Evolutionary conservation across 768 basidiomycete species (phyloP).

Genomic region (Austroboletus festivus): DNA sequence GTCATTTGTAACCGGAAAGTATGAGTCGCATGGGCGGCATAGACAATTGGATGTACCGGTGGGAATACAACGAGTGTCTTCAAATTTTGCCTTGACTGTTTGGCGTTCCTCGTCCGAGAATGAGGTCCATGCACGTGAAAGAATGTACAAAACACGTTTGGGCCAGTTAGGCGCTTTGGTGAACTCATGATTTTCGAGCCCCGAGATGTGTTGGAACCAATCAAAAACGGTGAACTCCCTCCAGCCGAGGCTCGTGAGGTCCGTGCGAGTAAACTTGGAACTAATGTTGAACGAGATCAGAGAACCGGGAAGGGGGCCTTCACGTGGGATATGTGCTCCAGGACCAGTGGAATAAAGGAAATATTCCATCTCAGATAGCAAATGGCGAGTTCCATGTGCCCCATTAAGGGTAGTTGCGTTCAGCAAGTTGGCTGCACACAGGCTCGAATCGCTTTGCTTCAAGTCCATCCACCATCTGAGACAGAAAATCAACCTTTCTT

Average conservation of each 20-base stretch:
- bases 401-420: conserved; percentile 39
- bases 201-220: conserved; percentile 73
- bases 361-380: conserved; percentile 58
- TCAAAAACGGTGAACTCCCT: conserved; percentile 64
- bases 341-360: conserved; percentile 54
- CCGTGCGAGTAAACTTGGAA: conserved; percentile 48
- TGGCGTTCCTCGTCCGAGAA: conserved; percentile 41
- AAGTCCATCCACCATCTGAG: conserved; percentile 5
- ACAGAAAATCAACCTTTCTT: conserved; percentile 6
- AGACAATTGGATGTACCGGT: conserved; percentile 57
- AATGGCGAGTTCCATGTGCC: conserved; percentile 50
- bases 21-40: conserved; percentile 63
- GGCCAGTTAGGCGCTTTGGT: conserved; percentile 66
- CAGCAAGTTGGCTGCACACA: background rate
- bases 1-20: conserved; percentile 76
- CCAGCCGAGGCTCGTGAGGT: conserved; percentile 68
- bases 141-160: conserved; percentile 62
- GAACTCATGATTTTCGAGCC: too few relatives aligned
- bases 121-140: conserved; percentile 70
- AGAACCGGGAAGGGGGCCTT: conserved; percentile 73
- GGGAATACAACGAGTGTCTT: conserved; percentile 45
- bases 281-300: conserved; percentile 47
- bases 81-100: conserved; percentile 3
- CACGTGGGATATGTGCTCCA: conserved; percentile 55
- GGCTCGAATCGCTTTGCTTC: background rate